Conservation (phyloP, 305 asterid species). For the Fraxinus xanthoxyloides region DNA sequence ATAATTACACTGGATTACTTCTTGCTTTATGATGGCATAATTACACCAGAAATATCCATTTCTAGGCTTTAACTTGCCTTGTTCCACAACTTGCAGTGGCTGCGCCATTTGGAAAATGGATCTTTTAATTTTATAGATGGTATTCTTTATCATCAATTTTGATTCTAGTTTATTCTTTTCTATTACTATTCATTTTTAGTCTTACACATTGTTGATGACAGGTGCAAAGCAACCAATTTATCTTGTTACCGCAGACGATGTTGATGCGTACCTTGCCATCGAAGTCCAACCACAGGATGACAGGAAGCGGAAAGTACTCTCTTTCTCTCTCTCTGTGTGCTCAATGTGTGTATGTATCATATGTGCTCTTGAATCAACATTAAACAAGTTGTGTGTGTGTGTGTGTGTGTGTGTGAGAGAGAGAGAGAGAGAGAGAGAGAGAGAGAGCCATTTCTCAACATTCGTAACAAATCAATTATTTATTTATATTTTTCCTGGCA, state of each 20-base stretch:
- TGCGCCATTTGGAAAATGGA: slow-evolving; percentile 93
- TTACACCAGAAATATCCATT: slow-evolving; percentile 22
- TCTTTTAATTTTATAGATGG: slow-evolving; percentile 90
- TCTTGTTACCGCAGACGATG: slow-evolving; percentile 94
- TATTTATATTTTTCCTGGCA: background rate
- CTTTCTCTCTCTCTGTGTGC: background rate
- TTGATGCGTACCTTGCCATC: slow-evolving; percentile 86
- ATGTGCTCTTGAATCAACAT: background rate
- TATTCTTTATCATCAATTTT: slow-evolving; percentile 32
- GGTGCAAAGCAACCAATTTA: slow-evolving; percentile 96
- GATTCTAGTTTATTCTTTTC: slow-evolving; percentile 13
- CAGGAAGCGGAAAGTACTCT: slow-evolving; percentile 88
- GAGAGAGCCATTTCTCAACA: background rate
- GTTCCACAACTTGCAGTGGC: slow-evolving; percentile 79
- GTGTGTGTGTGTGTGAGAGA: no score
- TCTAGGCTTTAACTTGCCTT: slow-evolving; percentile 18
- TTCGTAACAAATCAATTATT: background rate
- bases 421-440: background rate
- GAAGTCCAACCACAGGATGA: slow-evolving; percentile 98
- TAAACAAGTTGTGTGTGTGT: no score
- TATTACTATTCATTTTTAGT: slow-evolving; percentile 21
- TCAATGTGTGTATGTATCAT: background rate
- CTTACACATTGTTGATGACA: slow-evolving; percentile 38
- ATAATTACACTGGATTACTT: slow-evolving; percentile 22
- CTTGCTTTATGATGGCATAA: slow-evolving; percentile 16